A percentile compares a stretch with the other conserved stretches of the same genome.
Evolutionary conservation across 2,329 filamentous ascomycete genomes (phyloP).

Genomic region (Colletotrichum endophyticum): DNA sequence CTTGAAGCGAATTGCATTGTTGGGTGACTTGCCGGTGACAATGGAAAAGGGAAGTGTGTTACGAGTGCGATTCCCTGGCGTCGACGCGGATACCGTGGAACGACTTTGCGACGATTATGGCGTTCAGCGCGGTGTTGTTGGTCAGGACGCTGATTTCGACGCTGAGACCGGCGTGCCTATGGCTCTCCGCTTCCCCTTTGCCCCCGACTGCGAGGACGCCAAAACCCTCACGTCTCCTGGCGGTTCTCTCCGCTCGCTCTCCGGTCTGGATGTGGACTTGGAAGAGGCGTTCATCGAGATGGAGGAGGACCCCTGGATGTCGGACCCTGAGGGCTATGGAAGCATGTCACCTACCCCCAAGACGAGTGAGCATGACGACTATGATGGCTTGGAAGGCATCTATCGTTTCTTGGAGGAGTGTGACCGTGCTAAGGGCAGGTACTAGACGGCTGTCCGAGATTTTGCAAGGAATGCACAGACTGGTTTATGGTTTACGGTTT

Average conservation of each 20-base stretch:
- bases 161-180: slow-evolving; percentile 69
- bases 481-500: background rate
- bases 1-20: slow-evolving; percentile 73
- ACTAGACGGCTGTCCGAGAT: background rate
- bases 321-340: slow-evolving; percentile 52
- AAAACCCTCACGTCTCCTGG: slow-evolving; percentile 49
- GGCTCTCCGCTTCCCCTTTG: slow-evolving; percentile 86
- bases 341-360: slow-evolving; percentile 50
- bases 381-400: slow-evolving; percentile 61
- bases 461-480: background rate
- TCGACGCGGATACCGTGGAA: slow-evolving; percentile 83
- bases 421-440: slow-evolving; percentile 45
- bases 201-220: slow-evolving; percentile 54
- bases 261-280: slow-evolving; percentile 36
- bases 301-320: slow-evolving; percentile 54
- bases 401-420: slow-evolving; percentile 65
- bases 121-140: slow-evolving; percentile 78
- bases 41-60: slow-evolving; percentile 70
- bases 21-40: slow-evolving; percentile 85
- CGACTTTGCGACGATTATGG: slow-evolving; percentile 84
- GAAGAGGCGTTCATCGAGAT: slow-evolving; percentile 46
- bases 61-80: slow-evolving; percentile 88
- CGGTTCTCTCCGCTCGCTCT: slow-evolving; percentile 51
- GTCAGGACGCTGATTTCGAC: slow-evolving; percentile 79
- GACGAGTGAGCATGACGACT: slow-evolving; percentile 51